Conservation (phyloP, 805 yeast species). For the Zygotorulaspora sp. region DNA sequence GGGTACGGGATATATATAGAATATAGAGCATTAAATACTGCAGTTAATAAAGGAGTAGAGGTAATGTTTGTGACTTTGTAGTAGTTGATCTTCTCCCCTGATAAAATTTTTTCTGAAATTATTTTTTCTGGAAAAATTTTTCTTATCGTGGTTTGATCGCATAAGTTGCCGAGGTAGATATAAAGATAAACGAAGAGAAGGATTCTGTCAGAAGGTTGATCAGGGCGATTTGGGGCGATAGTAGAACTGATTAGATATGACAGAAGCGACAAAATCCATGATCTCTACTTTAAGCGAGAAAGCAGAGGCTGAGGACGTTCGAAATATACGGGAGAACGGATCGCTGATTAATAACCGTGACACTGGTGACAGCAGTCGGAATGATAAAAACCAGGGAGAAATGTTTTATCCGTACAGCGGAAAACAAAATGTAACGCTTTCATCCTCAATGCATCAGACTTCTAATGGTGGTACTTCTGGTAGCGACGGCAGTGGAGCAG, state of each 20-base stretch:
- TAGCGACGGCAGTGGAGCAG: constrained; percentile 2
- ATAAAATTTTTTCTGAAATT: background rate
- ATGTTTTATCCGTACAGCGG: constrained; percentile 3
- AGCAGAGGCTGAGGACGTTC: background rate
- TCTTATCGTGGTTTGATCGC: constrained; percentile 1
- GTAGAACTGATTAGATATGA: constrained; percentile 1
- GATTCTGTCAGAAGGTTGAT: too few species aligned
- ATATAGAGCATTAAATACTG: too few species aligned
- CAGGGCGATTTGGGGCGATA: background rate
- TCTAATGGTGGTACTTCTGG: constrained; percentile 2
- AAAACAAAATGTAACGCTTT: constrained; percentile 5
- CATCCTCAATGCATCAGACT: constrained; percentile 3
- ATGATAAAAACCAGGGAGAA: background rate
- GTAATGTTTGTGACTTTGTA: background rate
- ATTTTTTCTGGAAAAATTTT: background rate
- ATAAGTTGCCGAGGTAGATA: background rate
- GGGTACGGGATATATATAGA: too few species aligned
- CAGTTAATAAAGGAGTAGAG: too few species aligned
- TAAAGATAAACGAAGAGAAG: background rate
- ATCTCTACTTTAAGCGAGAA: background rate
- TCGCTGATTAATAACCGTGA: background rate
- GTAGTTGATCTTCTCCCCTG: too few species aligned
- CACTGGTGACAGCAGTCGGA: background rate
- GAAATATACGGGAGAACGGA: background rate
- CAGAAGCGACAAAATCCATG: constrained; percentile 1